A percentile compares a stretch with the other conserved stretches of the same genome.
phyloP scores from a whole-genome alignment of 1,284 basidiomycete genomes.

The Leucoagaricus sp. region DNA sequence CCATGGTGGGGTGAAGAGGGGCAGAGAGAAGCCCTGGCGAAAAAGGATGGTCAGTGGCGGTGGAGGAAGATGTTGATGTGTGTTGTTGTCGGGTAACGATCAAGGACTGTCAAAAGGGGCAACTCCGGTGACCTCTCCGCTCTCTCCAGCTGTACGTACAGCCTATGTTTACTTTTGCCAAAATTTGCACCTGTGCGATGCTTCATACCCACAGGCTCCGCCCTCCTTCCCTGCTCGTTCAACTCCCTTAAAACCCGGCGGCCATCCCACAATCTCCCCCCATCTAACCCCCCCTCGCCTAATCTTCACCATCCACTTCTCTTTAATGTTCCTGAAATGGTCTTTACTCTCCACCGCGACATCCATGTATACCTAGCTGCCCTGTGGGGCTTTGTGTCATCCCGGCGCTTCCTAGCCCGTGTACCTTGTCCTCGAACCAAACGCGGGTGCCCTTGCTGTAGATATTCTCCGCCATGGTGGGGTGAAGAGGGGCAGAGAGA shows the following conservation, averaged over 20 bases:
- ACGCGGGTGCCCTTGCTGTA: conserved; percentile 84
- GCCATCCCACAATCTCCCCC: not conserved
- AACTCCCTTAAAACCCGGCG: not conserved
- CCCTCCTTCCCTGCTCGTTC: not conserved
- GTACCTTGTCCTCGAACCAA: conserved; percentile 88
- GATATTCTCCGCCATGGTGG: conserved; percentile 79
- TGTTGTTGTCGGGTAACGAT: conserved; percentile 17
- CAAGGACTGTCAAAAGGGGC: conserved; percentile 10
- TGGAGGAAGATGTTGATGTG: conserved; percentile 18
- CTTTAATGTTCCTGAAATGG: not conserved
- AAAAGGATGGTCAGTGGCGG: not conserved
- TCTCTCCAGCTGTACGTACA: too few species aligned
- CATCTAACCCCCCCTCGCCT: not conserved
- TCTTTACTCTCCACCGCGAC: not conserved
- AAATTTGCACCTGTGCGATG: too few species aligned
- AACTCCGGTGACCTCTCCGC: not conserved
- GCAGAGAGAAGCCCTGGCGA: conserved; percentile 30
- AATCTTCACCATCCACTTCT: not conserved
- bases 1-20: conserved; percentile 47
- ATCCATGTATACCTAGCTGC: not conserved
- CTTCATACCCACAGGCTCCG: too few species aligned
- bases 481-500: conserved; percentile 23
- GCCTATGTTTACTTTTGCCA: too few species aligned
- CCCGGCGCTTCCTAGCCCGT: conserved; percentile 41
- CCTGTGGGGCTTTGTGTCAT: conserved; percentile 18